phyloP scores from a whole-genome alignment of 164 flowering plant species.

The Kingdonia uniflora region DNA sequence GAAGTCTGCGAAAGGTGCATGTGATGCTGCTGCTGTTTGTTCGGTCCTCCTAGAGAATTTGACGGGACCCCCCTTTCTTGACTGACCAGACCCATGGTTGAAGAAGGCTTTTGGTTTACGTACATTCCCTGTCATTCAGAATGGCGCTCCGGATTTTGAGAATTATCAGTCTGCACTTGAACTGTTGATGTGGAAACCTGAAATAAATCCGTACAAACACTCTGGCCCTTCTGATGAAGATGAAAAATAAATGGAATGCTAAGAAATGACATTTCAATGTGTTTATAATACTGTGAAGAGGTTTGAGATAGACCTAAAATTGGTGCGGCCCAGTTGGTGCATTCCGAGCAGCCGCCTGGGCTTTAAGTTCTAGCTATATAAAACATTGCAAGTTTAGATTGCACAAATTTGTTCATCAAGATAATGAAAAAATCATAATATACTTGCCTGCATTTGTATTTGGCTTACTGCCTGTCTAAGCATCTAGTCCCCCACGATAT shows the following conservation, averaged over 20 bases:
- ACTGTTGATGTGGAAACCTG: conserved; percentile 15
- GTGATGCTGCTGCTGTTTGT: background rate
- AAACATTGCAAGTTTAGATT: background rate
- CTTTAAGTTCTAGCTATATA: conserved; percentile 8
- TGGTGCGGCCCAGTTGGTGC: conserved; percentile 27
- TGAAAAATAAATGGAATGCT: conserved; percentile 24
- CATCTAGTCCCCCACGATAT: conserved; percentile 86
- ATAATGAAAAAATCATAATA: background rate
- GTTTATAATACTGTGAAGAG: conserved; percentile 26
- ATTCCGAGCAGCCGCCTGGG: conserved; percentile 23
- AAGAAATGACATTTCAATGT: conserved; percentile 17
- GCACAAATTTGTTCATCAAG: background rate
- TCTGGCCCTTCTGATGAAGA: conserved; percentile 29
- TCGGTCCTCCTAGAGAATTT: conserved; percentile 29
- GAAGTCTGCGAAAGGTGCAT: background rate
- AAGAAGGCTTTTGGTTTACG: conserved; percentile 31
- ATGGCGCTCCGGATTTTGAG: conserved; percentile 27
- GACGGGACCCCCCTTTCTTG: conserved; percentile 43
- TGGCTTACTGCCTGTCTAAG: conserved; percentile 59
- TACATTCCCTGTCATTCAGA: conserved; percentile 37
- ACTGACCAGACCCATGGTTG: conserved; percentile 18
- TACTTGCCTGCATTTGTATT: conserved; percentile 50
- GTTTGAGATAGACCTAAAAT: conserved; percentile 31
- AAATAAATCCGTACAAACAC: conserved; percentile 22
- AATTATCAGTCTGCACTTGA: conserved; percentile 21